Evolutionary conservation across 768 basidiomycete genomes (phyloP).

Genomic region (Filobasidium floriforme): DNA sequence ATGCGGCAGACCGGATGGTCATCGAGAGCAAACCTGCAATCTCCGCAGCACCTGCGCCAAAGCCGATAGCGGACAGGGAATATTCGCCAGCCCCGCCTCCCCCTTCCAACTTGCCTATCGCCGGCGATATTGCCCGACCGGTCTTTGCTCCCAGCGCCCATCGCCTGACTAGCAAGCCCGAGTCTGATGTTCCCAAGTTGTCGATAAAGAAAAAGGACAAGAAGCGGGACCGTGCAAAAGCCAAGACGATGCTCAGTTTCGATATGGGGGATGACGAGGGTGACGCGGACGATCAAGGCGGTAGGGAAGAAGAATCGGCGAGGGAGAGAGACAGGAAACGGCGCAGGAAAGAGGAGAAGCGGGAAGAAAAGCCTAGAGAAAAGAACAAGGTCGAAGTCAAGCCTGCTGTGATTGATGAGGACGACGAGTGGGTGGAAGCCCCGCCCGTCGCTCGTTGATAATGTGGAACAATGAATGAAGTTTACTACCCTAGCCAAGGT

Average conservation of each 20-base stretch:
- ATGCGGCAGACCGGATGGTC: slow-evolving; percentile 14
- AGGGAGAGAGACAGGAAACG: slow-evolving; percentile 38
- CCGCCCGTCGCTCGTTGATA: background rate
- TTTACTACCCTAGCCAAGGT: too few species aligned
- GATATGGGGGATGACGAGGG: slow-evolving; percentile 49
- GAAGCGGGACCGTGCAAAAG: slow-evolving; percentile 52
- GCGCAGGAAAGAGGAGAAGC: slow-evolving; percentile 46
- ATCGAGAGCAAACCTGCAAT: slow-evolving; percentile 6
- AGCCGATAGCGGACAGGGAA: slow-evolving; percentile 9
- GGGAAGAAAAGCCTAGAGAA: slow-evolving; percentile 2
- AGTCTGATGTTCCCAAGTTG: slow-evolving; percentile 9
- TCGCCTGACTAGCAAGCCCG: background rate
- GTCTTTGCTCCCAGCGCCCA: background rate
- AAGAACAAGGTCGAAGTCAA: slow-evolving; percentile 7
- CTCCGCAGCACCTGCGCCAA: background rate
- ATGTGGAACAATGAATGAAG: too few species aligned
- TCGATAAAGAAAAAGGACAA: slow-evolving; percentile 43
- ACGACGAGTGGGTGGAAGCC: slow-evolving; percentile 37
- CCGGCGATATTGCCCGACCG: slow-evolving; percentile 29
- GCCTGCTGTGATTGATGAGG: slow-evolving; percentile 18
- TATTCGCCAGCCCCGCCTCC: slow-evolving; percentile 2
- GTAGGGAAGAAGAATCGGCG: slow-evolving; percentile 32
- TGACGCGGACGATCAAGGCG: slow-evolving; percentile 47
- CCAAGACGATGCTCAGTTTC: slow-evolving; percentile 63
- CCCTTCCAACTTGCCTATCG: slow-evolving; percentile 20